Base-by-base conservation (phyloP, 148 eudicot genomes). In the Agrostemma githago region DNA sequence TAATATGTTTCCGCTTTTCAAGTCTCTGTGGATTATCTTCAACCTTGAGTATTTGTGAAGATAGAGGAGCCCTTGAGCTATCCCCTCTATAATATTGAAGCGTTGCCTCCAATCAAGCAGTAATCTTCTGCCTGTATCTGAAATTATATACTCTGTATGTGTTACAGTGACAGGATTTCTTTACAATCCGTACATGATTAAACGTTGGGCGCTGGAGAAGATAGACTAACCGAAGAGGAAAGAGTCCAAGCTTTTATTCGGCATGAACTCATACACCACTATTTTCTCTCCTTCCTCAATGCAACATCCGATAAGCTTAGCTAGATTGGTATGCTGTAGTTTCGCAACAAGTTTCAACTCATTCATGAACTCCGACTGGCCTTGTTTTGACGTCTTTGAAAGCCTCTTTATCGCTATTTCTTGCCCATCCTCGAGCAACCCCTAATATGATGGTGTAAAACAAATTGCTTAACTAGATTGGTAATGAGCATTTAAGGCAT, bases 321-420 rank as follows among this genome's bases (percentile, higher is more conserved):
- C 93, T 41, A 91, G 91, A 76, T 91, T 91, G 61, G 87, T 80
- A 71, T 91, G 96, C 51, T 89, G 93, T 40, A 91, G 81, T 72
- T 81, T 85, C 2, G 90, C 90, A 19, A 88, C 85, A 59, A 90
- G 70, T 68, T 60, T 78, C 48, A 85, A 74, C 72, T 90, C 96
- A 66, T 88, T 90, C 80, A 75, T 88, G 82, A 90, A 89, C 74
- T 90, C 90, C 17, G 84, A 85, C 19, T 70, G 42, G 34, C 96
- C 96, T 77, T 90, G 92, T 15, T 85, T 86, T 0, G 90, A 88
- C n/a, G 77, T 84, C 75, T 62, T 85, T 8, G 89, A 87, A 5
- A 90, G 86, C 73, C 92, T 82, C 79, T 90, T 90, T 59, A 88
- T 90, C 0, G 96, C 96, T 62, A 90, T 80, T 63, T 85, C 82